Evolutionary conservation across 805 yeast genomes (phyloP).

Genomic region (Candida montana): DNA sequence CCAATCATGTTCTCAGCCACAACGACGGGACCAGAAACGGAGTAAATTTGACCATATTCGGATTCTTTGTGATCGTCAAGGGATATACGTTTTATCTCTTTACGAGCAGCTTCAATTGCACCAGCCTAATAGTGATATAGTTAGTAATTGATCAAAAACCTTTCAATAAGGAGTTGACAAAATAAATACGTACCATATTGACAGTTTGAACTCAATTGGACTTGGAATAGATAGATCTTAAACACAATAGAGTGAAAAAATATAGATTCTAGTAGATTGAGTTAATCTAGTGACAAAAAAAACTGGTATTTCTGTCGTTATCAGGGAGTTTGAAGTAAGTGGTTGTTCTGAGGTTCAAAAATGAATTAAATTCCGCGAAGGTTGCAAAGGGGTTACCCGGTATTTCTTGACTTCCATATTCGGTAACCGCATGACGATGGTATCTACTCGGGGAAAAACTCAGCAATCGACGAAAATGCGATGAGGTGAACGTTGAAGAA

Average conservation of each 20-base stretch:
- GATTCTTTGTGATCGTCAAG: slow-evolving; percentile 71
- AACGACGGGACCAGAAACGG: slow-evolving; percentile 97
- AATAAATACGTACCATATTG: slow-evolving; percentile 2
- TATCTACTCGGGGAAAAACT: no score
- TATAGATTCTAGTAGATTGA: neutral
- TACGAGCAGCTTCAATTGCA: slow-evolving; percentile 95
- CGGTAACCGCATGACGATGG: slow-evolving; percentile 5
- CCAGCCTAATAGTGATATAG: slow-evolving; percentile 56
- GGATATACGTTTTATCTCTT: slow-evolving; percentile 80
- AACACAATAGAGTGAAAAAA: no score
- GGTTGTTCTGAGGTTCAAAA: neutral
- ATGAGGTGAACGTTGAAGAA: no score
- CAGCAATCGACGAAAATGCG: no score
- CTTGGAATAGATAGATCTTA: neutral
- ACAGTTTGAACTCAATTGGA: slow-evolving; percentile 1
- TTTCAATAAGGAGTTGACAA: no score
- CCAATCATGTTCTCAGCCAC: slow-evolving; percentile 99
- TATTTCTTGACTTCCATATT: slow-evolving; percentile 7
- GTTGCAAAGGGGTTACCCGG: slow-evolving; percentile 5
- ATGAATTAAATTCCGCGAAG: neutral
- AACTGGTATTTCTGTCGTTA: slow-evolving; percentile 1
- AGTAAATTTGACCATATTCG: slow-evolving; percentile 82
- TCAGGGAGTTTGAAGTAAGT: neutral
- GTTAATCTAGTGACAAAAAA: neutral
- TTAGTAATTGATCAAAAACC: no score